Base-by-base conservation (phyloP, 331 rosid genomes). In the Rosa hybrid region DNA sequence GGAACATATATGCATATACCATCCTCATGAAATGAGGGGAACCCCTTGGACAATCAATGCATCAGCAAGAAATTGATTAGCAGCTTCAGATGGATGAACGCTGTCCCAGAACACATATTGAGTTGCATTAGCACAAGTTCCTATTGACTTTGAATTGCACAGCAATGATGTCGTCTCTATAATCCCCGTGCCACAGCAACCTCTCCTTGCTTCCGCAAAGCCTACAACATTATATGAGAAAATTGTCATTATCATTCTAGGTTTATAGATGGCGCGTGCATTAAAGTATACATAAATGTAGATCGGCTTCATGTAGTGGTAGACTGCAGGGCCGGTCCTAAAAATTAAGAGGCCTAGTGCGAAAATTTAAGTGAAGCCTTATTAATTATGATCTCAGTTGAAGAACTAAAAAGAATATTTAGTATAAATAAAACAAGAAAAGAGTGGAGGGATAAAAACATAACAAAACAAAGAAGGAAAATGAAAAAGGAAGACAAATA, bases 21-120 rank as follows among this genome's bases (percentile, higher is more conserved):
- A 12, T 79, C 88, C 75, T 81, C 81, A 75, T 86, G 86, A 30
- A 69, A 93, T 67, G 81, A 91, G 96, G 82, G 83, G 0, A 38
- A 86, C 77, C 85, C 97, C 99, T 80, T 87, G 90, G 67, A 56
- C 0, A 67, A 95, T 21, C 86, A 95, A 49, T 20, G 93, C 76
- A 76, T 91, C 95, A 7, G 99, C 97, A 39, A 95, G 88, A 79
- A 93, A 82, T 74, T 82, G 91, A 74, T 95, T 93, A 50, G 98
- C 93, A 64, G 93, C 96, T 82, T 91, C 79, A 25, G 97, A 88
- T 74, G 97, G 98, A 86, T 95, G 99, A 50, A 93, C 93, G 51
- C 91, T 83, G 82, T 95, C 99, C 91, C 95, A 91, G 72, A 95
- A 95, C 85, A 93, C 96, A 82, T 95, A 93, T 25, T 90, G 91